Evolutionary conservation across 768 basidiomycete species (phyloP), one percentile per base, ranked within the genome.

Genomic region (Crassisporium funariophilum): DNA sequence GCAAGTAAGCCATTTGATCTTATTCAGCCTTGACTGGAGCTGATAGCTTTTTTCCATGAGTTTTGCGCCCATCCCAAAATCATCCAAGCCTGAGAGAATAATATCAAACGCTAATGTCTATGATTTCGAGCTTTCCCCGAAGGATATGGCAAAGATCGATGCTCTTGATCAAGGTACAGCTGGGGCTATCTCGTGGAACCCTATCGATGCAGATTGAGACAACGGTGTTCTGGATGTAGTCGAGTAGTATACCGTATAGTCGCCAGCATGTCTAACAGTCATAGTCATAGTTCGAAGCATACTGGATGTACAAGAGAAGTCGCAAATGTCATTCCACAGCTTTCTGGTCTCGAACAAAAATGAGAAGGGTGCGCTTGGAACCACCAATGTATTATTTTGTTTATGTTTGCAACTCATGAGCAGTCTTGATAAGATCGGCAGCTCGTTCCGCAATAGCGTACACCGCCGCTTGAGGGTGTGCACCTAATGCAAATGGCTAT

Each of bases 151-250:
- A 4, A 65, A 60, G 25, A 67, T 95, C n/a, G 83, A 91, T 59
- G 71, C 65, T 0, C 71, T 94, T 4, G 90, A 94, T 59, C 65
- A 72, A 41, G 92, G 89, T 0, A 73, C 81, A 36, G 76, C 71
- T 1, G 91, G 91, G 1, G 80, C 85, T 0, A 67, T 87, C 35
- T 83, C 76, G 42, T 95, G 91, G 93, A 91, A 94, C 59, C 91
- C 91, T 4, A 77, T 91, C 23, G 75, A 86, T 56, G 74, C 62
- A 12, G 62, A 65, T 15, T 76, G 50, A 64, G n/a, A n/a, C n/a
- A n/a, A n/a, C n/a, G n/a, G n/a, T n/a, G n/a, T n/a, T n/a, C n/a
- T n/a, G n/a, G n/a, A n/a, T n/a, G n/a, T n/a, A n/a, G n/a, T n/a
- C n/a, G n/a, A n/a, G n/a, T n/a, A n/a, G n/a, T n/a, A n/a, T n/a